phyloP scores from a whole-genome alignment of 345 rosid species.

The Sonneratia caseolaris region DNA sequence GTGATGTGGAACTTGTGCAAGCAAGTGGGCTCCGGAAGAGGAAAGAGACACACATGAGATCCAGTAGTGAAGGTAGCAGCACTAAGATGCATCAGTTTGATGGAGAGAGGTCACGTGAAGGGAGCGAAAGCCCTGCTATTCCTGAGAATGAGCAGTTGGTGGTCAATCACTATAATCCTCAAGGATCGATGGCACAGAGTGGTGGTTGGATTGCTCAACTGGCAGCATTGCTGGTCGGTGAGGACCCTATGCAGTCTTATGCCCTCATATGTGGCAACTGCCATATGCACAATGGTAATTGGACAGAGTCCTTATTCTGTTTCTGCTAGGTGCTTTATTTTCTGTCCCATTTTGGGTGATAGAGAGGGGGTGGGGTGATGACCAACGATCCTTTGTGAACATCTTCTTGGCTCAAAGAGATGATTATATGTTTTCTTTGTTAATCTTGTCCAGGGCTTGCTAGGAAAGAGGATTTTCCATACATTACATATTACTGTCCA shows the following conservation, averaged over 20 bases:
- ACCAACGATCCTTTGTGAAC: too few species aligned
- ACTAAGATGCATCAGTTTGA: slow-evolving; percentile 27
- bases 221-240: slow-evolving; percentile 94
- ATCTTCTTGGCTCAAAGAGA: not conserved
- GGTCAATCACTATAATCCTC: slow-evolving; percentile 55
- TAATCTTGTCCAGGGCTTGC: slow-evolving; percentile 51
- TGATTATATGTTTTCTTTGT: not conserved
- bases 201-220: slow-evolving; percentile 88
- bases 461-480: slow-evolving; percentile 75
- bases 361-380: not conserved
- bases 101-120: slow-evolving; percentile 24
- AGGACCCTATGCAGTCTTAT: slow-evolving; percentile 84
- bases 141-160: slow-evolving; percentile 43
- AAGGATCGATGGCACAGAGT: slow-evolving; percentile 37
- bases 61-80: slow-evolving; percentile 40
- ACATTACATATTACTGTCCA: slow-evolving; percentile 78
- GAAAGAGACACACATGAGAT: slow-evolving; percentile 40
- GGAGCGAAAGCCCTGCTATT: slow-evolving; percentile 12
- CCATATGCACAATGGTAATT: slow-evolving; percentile 89
- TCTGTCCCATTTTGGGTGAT: not conserved
- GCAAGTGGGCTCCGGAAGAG: slow-evolving; percentile 67
- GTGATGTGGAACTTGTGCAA: slow-evolving; percentile 50
- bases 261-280: slow-evolving; percentile 95
- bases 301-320: not conserved
- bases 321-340: not conserved